A percentile compares a stretch with the other conserved stretches of the same genome.
phyloP scores from a whole-genome alignment of 495 filamentous ascomycete genomes.

The Aspergillus sparsus region DNA sequence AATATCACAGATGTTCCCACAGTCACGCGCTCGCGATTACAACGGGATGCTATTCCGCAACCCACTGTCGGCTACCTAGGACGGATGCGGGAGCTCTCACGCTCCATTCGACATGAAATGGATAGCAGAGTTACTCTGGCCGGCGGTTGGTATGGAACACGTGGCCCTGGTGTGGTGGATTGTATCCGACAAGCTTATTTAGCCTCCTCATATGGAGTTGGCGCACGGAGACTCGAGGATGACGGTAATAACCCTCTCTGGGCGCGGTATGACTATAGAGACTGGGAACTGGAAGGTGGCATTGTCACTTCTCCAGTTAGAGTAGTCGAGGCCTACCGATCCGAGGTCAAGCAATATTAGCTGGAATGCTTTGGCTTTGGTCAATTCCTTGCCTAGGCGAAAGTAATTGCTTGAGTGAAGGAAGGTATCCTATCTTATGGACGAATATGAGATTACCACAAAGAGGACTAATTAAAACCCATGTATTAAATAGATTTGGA shows the following conservation, averaged over 20 bases:
- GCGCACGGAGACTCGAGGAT: constrained; percentile 33
- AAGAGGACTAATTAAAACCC: background rate
- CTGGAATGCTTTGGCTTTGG: background rate
- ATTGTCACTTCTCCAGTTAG: constrained; percentile 36
- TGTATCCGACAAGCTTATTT: constrained; percentile 54
- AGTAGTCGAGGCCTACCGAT: constrained; percentile 12
- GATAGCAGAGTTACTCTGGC: constrained; percentile 68
- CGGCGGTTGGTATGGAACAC: constrained; percentile 67
- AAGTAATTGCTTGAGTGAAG: too few species aligned
- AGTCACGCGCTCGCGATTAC: constrained; percentile 59
- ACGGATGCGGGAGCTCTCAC: constrained; percentile 60
- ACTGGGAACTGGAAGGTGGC: constrained; percentile 41
- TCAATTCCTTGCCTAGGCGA: too few species aligned
- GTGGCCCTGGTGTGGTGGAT: constrained; percentile 62
- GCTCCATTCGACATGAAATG: constrained; percentile 57
- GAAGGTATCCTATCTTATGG: too few species aligned
- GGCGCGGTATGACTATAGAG: constrained; percentile 19
- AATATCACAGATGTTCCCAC: constrained; percentile 60
- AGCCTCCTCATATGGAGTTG: constrained; percentile 37
- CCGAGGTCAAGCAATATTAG: constrained; percentile 16
- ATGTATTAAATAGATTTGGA: constrained; percentile 3
- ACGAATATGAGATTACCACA: background rate
- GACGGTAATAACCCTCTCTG: constrained; percentile 24
- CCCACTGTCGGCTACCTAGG: constrained; percentile 74
- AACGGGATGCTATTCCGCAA: constrained; percentile 84